Conservation (phyloP, 768 basidiomycete species). For the Podaxis sp. region DNA sequence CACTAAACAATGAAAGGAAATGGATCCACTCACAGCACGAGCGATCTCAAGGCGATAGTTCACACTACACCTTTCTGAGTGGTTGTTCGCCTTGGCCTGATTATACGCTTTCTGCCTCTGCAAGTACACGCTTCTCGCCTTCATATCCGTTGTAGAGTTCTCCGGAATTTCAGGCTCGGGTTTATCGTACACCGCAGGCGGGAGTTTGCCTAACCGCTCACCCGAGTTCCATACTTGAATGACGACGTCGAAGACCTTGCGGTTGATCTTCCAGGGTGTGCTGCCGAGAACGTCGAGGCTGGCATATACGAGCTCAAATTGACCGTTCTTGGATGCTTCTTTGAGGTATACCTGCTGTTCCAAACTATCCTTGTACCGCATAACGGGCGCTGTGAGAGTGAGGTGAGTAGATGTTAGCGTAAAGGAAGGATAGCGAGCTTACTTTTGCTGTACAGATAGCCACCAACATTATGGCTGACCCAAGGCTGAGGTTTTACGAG, state of each 20-base stretch:
- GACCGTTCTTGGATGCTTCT: conserved; percentile 69
- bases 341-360: conserved; percentile 83
- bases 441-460: conserved; percentile 82
- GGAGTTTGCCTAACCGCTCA: conserved; percentile 78
- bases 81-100: conserved; percentile 73
- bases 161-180: conserved; percentile 62
- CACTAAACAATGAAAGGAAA: not conserved
- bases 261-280: conserved; percentile 91
- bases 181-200: conserved; percentile 65
- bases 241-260: conserved; percentile 71
- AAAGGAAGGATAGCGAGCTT: conserved; percentile 23
- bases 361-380: conserved; percentile 90
- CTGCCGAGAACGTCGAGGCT: conserved; percentile 87
- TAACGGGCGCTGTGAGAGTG: conserved; percentile 53
- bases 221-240: conserved; percentile 87
- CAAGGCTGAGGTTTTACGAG: conserved; percentile 88
- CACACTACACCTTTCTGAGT: conserved; percentile 88
- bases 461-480: conserved; percentile 74
- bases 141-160: conserved; percentile 47
- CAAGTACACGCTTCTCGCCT: conserved; percentile 52
- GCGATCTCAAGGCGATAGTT: conserved; percentile 99
- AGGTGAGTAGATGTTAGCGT: conserved; percentile 7
- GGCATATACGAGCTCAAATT: conserved; percentile 82
- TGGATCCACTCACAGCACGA: conserved; percentile 61
- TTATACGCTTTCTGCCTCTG: conserved; percentile 53